phyloP scores from a whole-genome alignment of 306 rosid genomes.

The Carpinus viminea region DNA sequence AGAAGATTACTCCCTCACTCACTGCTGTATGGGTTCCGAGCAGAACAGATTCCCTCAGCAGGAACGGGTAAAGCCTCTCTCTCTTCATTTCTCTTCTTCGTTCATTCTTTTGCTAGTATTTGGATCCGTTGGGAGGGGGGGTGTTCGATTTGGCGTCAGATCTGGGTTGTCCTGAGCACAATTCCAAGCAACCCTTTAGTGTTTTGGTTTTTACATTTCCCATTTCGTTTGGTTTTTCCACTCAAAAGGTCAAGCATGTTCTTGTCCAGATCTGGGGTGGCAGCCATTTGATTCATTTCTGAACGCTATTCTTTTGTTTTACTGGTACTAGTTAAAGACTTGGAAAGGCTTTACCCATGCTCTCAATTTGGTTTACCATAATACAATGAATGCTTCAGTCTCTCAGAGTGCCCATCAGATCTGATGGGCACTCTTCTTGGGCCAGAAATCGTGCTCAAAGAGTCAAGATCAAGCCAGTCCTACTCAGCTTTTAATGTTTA shows the following conservation, averaged over 20 bases:
- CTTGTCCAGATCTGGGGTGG: conserved; percentile 10
- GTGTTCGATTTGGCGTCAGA: conserved; percentile 39
- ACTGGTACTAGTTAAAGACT: background rate
- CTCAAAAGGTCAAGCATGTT: background rate
- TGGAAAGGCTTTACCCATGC: background rate
- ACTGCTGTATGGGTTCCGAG: conserved; percentile 73
- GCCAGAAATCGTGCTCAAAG: background rate
- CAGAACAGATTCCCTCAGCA: conserved; percentile 87
- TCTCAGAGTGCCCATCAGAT: background rate
- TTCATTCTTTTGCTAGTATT: background rate
- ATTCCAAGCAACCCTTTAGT: conserved; percentile 27
- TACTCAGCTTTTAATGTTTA: background rate
- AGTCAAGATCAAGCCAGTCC: background rate
- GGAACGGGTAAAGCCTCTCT: conserved; percentile 62
- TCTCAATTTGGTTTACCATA: background rate
- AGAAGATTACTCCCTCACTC: background rate
- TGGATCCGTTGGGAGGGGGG: no score
- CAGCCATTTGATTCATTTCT: background rate
- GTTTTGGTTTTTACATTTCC: conserved; percentile 21
- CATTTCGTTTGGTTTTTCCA: conserved; percentile 2
- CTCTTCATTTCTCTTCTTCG: conserved; percentile 2
- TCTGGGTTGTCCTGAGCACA: conserved; percentile 42
- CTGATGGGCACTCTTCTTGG: background rate
- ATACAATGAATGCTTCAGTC: background rate
- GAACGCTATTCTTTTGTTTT: background rate